These are phyloP conservation scores for Seiridium unicorne DNA, from an alignment of 2,329 filamentous ascomycete species.

Conservation along the genomic window DNA sequence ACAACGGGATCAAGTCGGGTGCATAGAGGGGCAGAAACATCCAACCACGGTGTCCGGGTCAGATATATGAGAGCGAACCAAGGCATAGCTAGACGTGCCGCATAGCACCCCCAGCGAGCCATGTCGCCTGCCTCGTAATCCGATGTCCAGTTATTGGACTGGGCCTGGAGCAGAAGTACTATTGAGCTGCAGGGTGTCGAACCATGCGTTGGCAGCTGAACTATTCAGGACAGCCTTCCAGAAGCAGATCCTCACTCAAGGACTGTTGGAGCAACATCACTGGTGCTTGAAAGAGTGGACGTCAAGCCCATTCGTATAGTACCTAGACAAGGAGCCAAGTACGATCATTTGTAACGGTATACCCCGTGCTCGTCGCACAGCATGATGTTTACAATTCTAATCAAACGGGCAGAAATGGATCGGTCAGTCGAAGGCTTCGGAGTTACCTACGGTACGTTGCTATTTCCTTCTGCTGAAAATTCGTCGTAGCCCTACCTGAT, in stretches of 20 bases:
- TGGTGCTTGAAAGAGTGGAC: background rate
- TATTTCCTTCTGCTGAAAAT: too few relatives aligned
- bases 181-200: background rate
- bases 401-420: too few relatives aligned
- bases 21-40: background rate
- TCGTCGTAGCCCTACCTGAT: too few relatives aligned
- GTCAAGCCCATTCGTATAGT: background rate
- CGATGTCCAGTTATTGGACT: background rate
- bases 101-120: background rate
- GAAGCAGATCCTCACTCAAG: background rate
- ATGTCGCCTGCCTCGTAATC: background rate
- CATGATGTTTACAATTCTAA: too few relatives aligned
- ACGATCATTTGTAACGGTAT: too few relatives aligned
- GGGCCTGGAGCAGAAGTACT: background rate
- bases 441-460: too few relatives aligned
- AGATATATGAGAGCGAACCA: conserved; percentile 1
- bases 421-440: too few relatives aligned
- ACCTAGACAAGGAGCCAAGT: too few relatives aligned
- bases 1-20: background rate
- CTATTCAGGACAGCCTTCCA: background rate
- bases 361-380: too few relatives aligned
- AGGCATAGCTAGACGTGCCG: background rate
- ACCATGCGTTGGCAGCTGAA: background rate
- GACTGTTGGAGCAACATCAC: background rate
- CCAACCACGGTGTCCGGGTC: background rate